A percentile compares a stretch with the other conserved stretches of the same genome.
phyloP scores from a whole-genome alignment of 495 filamentous ascomycete genomes.

The Trichoderma gamsii region DNA sequence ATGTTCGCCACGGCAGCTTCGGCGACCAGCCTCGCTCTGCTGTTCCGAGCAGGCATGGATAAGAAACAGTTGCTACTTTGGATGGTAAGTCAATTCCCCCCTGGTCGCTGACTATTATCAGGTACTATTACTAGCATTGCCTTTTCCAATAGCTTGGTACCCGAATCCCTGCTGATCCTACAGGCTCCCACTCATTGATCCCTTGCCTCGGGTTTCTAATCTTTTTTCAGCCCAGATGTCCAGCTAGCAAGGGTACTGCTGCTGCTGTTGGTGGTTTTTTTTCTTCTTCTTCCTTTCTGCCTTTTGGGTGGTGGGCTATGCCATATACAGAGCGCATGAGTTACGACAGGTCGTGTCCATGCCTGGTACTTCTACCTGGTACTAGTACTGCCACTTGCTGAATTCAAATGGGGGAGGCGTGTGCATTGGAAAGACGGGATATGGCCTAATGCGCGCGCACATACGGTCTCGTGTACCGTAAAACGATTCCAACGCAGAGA shows the following conservation, averaged over 20 bases:
- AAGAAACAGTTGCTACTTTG: not conserved
- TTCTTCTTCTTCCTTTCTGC: too few relatives aligned
- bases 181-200: not conserved
- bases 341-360: not conserved
- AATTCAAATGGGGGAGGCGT: conserved; percentile 1
- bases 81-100: not conserved
- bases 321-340: not conserved
- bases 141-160: not conserved
- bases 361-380: conserved; percentile 5
- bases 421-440: conserved; percentile 3
- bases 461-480: not conserved
- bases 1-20: not conserved
- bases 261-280: not conserved
- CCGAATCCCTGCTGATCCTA: not conserved
- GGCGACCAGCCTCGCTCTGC: not conserved
- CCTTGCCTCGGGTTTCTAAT: not conserved
- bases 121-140: not conserved
- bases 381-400: not conserved
- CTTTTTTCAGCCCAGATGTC: not conserved
- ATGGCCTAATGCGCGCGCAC: conserved; percentile 6
- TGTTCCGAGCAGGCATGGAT: not conserved
- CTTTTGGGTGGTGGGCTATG: not conserved
- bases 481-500: not conserved
- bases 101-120: not conserved
- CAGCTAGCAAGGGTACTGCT: not conserved